A percentile compares a stretch with the other conserved stretches of the same genome.
Evolutionary conservation across 768 basidiomycete species (phyloP).

Genomic region (Mycena sanguinolenta): DNA sequence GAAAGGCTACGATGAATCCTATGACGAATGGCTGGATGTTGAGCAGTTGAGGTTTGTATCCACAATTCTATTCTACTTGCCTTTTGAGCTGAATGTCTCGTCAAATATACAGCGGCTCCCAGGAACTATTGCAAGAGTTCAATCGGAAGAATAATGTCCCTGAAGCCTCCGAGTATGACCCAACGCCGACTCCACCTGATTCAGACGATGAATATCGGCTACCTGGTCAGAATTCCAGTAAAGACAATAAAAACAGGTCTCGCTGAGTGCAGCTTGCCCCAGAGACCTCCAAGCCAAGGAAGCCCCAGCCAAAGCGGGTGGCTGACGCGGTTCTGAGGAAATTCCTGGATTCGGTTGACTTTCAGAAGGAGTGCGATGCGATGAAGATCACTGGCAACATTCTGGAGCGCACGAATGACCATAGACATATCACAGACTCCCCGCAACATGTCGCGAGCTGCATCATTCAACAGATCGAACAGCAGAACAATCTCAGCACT

Average conservation of each 20-base stretch:
- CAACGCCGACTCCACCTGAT: not conserved
- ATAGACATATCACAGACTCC: not conserved
- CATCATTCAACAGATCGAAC: slow-evolving; percentile 11
- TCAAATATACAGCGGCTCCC: not conserved
- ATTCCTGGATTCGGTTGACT: not conserved
- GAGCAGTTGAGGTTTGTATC: not conserved
- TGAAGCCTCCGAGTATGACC: no score
- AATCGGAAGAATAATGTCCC: not conserved
- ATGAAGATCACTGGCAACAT: not conserved
- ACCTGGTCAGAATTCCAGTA: not conserved
- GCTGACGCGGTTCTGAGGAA: not conserved
- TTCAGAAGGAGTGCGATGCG: not conserved
- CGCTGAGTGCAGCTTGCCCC: no score
- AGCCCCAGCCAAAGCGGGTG: not conserved
- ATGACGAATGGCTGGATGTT: not conserved
- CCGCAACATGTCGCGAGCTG: not conserved
- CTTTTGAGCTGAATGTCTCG: not conserved
- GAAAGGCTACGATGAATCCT: not conserved
- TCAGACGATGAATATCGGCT: not conserved
- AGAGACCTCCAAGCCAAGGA: no score
- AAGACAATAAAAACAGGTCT: no score
- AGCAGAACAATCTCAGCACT: slow-evolving; percentile 20
- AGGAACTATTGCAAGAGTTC: slow-evolving; percentile 1
- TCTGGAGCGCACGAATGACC: not conserved
- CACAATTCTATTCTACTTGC: not conserved